Evolutionary conservation across 148 eudicot genomes (phyloP), one percentile per base, ranked within the genome.

Genomic region (Rhododendron henanense): DNA sequence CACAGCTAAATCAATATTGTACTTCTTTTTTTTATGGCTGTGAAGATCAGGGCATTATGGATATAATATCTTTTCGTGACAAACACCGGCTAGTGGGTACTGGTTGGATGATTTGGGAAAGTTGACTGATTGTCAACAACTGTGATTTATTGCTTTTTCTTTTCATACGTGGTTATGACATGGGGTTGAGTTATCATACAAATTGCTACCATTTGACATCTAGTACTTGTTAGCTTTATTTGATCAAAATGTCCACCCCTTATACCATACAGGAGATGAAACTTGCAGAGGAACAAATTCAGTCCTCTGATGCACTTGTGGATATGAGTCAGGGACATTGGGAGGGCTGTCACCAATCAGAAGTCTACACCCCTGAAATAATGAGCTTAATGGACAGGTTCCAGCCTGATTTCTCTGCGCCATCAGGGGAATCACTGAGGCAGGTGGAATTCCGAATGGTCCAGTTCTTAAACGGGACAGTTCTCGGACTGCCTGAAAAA

Each of bases 241-340:
- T 25, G 7, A 88, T 79, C 78, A 23, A 41, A 65, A 73, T 44
- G 33, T n/a, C 74, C 57, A 5, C 48, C 9, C n/a, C 51, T 85
- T 31, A 77, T 78, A 44, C 83, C 61, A 5, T 84, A 45, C 95
- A 97, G 99, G 99, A 97, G 91, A 90, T 93, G 89, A 94, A 90
- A 63, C 89, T 97, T 76, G 89, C 91, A 1, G 98, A 94, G 88
- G 93, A 95, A 87, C 94, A 91, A 81, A 92, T 97, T 91, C 98
- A 92, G 59, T 86, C 94, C 14, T 90, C 91, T 10, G 99, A 97
- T 53, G 95, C 98, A 81, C 92, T 97, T 28, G 44, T 90, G 28
- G 99, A 97, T 81, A 94, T 97, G 94, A 97, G 98, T 90, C 95
- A 92, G 81, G 99, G 99, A 41, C 95, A 92, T 55, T 97, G 99